Base-by-base conservation (phyloP, 2,329 filamentous ascomycete genomes). In the Diplodia mutila region DNA sequence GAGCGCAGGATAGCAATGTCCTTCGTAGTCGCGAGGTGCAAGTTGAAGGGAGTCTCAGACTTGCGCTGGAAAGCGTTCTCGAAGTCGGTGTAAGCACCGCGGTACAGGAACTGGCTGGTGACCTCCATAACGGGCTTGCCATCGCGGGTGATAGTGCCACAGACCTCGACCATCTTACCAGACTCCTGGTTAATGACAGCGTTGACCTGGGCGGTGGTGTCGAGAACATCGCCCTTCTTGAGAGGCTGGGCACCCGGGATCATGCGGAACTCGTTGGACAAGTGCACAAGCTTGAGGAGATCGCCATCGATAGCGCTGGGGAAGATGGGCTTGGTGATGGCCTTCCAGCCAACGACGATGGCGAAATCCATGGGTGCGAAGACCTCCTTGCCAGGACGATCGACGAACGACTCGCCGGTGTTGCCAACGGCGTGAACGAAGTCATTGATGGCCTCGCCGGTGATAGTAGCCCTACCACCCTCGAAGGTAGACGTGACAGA, bases 91-190 rank as follows among this genome's bases (percentile, higher is more conserved):
- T 99, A 99, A 34, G 86, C 85, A 67, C 95, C 95, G 61, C 96
- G 91, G 85, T 99, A 99, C 75, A 99, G 81, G 86, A 99, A 99
- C 80, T 99, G 95, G 70, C 93, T 97, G 14, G 94, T 98, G 32
- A 99, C 95, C 78, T 99, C 93, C 95, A 99, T 99, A 70, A 99
- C 93, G 6, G 93, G 86, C 78, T 91, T 81, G 29, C 91, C 91
- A 65, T 94, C 89, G 52, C 95, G 91, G 65, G 87, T 90, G 75
- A 99, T 97, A 6, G 95, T 99, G 70, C 95, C 95, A 75, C 94
- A 97, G n/a, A 99, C 94, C 81, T 99, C 96, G 21, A 99, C 96
- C 94, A 99, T 97, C 86, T 99, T 99, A 57, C 95, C 95, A 69
- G 95, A 93, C 16, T 97, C 93, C 80, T 99, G 94, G 83, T 98